Evolutionary conservation across 257 asterid species (phyloP).

Genomic region (Datura wrightii): DNA sequence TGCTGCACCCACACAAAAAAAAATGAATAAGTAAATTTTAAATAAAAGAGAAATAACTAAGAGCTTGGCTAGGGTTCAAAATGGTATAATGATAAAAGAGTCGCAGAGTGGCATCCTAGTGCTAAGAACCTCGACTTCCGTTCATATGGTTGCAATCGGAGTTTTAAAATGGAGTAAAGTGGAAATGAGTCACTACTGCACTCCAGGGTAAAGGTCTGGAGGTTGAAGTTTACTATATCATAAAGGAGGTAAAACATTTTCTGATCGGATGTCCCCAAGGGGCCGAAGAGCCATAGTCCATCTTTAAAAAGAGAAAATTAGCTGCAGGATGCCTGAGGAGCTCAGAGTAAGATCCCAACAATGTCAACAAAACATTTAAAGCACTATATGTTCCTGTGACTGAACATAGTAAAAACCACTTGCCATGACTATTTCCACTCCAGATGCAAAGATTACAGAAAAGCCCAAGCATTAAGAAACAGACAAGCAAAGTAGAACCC

Average conservation of each 20-base stretch:
- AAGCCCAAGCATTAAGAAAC: not conserved
- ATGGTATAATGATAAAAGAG: not conserved
- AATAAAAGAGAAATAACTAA: not conserved
- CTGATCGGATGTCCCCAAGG: not conserved
- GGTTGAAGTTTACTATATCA: slow-evolving; percentile 2
- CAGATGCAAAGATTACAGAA: not conserved
- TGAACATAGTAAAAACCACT: slow-evolving; percentile 23
- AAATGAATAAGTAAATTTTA: not conserved
- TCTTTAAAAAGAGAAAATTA: not conserved
- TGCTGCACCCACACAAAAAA: not conserved
- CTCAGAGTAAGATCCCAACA: slow-evolving; percentile 20
- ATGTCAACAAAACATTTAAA: not conserved
- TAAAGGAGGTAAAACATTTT: not conserved
- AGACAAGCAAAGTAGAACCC: not conserved
- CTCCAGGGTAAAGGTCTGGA: not conserved
- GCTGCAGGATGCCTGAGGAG: not conserved
- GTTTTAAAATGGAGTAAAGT: not conserved
- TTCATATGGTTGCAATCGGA: not conserved
- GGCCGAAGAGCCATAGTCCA: not conserved
- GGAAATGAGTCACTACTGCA: not conserved
- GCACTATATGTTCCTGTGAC: not conserved
- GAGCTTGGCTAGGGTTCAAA: not conserved
- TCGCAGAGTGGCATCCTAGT: not conserved
- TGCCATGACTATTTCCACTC: not conserved
- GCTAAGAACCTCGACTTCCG: not conserved